Percentiles rank a stretch among this genome's conserved stretches.
Conservation (phyloP, 306 rosid species). For the Rubus parviflorus region DNA sequence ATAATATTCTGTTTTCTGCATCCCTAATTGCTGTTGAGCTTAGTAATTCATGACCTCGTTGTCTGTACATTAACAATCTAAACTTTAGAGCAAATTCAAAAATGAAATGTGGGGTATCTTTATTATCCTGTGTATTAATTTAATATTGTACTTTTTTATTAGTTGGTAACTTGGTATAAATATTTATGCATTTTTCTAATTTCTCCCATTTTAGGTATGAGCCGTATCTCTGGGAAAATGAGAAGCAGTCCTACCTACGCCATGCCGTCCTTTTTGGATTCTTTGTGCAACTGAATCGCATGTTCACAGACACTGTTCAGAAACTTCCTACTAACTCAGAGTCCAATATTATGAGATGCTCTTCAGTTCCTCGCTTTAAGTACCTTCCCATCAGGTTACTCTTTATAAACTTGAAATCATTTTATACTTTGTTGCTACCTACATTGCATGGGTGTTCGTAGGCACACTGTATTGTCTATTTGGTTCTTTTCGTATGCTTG, state of each 20-base stretch:
- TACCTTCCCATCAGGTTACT: conserved; percentile 97
- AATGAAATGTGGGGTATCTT: background rate
- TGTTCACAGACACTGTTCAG: conserved; percentile 86
- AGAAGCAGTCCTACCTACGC: conserved; percentile 83
- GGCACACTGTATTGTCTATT: conserved; percentile 5
- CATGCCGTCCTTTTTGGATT: conserved; percentile 98
- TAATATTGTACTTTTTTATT: background rate
- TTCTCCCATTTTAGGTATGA: conserved; percentile 61
- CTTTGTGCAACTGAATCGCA: conserved; percentile 93
- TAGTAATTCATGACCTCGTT: conserved; percentile 1
- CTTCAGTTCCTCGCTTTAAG: conserved; percentile 93
- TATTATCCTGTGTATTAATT: background rate
- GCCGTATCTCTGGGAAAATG: conserved; percentile 99
- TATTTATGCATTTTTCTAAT: conserved; percentile 16
- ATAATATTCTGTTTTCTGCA: background rate
- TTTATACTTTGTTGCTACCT: conserved; percentile 17
- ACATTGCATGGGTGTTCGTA: background rate
- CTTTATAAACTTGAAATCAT: conserved; percentile 15
- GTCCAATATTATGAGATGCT: conserved; percentile 94
- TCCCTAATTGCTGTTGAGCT: background rate
- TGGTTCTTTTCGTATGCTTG: conserved; percentile 5
- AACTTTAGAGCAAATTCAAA: background rate
- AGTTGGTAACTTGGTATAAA: background rate
- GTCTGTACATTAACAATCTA: background rate
- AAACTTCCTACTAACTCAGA: conserved; percentile 94